phyloP scores from a whole-genome alignment of 371 early-diverging fungal genomes.

The Parasitella parasitica region DNA sequence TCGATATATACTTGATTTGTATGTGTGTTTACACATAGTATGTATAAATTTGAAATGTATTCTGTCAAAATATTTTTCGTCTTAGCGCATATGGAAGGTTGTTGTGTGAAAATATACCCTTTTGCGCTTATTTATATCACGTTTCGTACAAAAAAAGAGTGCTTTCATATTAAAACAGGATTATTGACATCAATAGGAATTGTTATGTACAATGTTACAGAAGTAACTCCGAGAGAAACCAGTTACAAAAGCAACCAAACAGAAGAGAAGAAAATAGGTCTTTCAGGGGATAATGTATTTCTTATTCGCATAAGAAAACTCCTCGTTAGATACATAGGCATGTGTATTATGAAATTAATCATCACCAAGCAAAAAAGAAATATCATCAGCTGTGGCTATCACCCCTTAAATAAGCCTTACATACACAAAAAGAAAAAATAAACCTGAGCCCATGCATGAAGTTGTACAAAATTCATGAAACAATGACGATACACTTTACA shows the following conservation, averaged over 20 bases:
- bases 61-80: no score
- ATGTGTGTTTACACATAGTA: not conserved
- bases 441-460: slow-evolving; percentile 6
- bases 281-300: not conserved
- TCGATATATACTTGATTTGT: not conserved
- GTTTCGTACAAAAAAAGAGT: not conserved
- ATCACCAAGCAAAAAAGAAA: not conserved
- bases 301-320: not conserved
- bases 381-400: not conserved
- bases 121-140: not conserved
- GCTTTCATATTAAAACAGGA: no score
- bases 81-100: not conserved
- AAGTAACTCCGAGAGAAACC: not conserved
- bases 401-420: not conserved
- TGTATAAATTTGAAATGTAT: not conserved
- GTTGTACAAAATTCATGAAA: slow-evolving; percentile 17
- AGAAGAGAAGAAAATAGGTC: not conserved
- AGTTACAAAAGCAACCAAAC: not conserved
- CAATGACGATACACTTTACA: slow-evolving; percentile 10
- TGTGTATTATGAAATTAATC: not conserved
- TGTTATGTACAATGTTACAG: not conserved
- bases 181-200: not conserved
- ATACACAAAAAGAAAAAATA: not conserved
- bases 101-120: not conserved
- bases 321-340: not conserved